These are phyloP conservation scores for Colletotrichum plurivorum DNA, from an alignment of 2,329 filamentous ascomycete species.

Conservation along the genomic window DNA sequence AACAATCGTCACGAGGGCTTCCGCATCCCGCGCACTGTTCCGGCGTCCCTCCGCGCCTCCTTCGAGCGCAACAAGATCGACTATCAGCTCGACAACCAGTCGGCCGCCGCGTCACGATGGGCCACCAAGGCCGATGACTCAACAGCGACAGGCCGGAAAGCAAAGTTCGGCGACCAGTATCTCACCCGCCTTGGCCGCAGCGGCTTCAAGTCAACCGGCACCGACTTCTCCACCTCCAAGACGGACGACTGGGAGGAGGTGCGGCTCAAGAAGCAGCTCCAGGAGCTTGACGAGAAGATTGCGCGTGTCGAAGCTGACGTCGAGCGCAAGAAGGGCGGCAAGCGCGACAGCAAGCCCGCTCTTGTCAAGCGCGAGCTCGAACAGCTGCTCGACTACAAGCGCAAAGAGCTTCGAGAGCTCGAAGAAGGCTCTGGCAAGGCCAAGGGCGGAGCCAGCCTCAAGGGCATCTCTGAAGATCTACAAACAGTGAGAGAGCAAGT, in stretches of 20 bases:
- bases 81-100: conserved; percentile 88
- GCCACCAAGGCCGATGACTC: conserved; percentile 83
- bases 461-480: conserved; percentile 87
- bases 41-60: conserved; percentile 88
- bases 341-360: conserved; percentile 85
- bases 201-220: conserved; percentile 85
- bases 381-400: conserved; percentile 95
- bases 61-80: conserved; percentile 98
- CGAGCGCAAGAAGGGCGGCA: conserved; percentile 73
- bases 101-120: conserved; percentile 79
- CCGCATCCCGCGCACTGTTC: conserved; percentile 92
- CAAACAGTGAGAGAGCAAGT: conserved; percentile 94
- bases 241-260: conserved; percentile 99
- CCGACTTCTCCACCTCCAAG: conserved; percentile 88
- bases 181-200: conserved; percentile 90
- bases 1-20: conserved; percentile 96
- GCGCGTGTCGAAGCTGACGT: conserved; percentile 83
- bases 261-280: conserved; percentile 90
- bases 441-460: conserved; percentile 79
- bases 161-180: conserved; percentile 98
- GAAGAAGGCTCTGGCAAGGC: conserved; percentile 79
- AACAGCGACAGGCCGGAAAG: conserved; percentile 89
- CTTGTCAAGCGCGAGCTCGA: conserved; percentile 95
- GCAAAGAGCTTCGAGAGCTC: conserved; percentile 81
- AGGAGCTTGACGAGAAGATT: conserved; percentile 90